Conservation (phyloP, 2,329 filamentous ascomycete species). For the Monosporascus ibericus region DNA sequence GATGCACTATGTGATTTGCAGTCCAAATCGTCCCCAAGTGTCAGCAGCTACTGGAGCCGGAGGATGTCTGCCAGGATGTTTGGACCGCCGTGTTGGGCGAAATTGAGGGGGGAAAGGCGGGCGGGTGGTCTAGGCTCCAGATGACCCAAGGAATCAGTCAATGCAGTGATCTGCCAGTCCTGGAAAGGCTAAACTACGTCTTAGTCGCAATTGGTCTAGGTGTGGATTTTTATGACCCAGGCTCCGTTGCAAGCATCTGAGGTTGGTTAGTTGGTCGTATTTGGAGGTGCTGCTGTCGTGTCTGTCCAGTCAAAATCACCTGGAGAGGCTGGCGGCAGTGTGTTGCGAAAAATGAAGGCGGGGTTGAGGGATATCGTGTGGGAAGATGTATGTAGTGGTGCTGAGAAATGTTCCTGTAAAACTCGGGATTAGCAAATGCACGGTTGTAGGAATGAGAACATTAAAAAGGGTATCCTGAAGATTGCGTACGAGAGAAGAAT, state of each 20-base stretch:
- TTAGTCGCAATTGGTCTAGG: background rate
- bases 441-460: background rate
- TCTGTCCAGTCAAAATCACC: background rate
- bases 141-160: background rate
- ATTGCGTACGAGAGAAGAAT: background rate
- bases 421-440: background rate
- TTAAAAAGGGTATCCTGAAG: background rate
- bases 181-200: background rate
- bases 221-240: background rate
- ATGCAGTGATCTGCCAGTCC: background rate
- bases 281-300: background rate
- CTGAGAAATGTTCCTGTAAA: background rate
- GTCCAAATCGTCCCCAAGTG: constrained; percentile 17
- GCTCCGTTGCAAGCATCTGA: background rate
- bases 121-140: background rate
- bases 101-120: background rate
- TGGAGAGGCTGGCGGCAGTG: background rate
- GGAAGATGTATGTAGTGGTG: background rate
- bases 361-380: constrained; percentile 1
- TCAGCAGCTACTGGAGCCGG: constrained; percentile 19
- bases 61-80: constrained; percentile 14
- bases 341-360: background rate
- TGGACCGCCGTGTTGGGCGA: constrained; percentile 26
- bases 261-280: background rate
- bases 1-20: constrained; percentile 16